Evolutionary conservation across 139 green algal genomes (phyloP), one percentile per base, ranked within the genome.

Genomic region (Choricystis sp.): DNA sequence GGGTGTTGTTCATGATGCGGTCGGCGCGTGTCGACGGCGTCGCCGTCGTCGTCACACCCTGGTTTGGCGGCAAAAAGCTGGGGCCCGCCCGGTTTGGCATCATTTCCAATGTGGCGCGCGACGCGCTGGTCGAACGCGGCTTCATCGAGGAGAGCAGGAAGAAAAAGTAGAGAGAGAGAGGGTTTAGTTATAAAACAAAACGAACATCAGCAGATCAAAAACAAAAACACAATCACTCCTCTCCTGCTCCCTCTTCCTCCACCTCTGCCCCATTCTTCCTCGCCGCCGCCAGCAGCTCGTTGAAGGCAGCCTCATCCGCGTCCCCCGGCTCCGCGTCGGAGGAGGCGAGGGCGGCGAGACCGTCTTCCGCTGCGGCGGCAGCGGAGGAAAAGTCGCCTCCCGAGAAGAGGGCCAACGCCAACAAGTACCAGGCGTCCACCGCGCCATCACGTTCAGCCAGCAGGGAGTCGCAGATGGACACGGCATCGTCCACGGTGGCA

Each of bases 61-160:
- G 88, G 88, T 94, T 83, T 73, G 86, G 86, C 2, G 86, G 84
- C 29, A 67, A 66, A 22, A 72, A 86, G 65, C 57, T 95, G 63
- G 86, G 87, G 0, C 88, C 88, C 1, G 60, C 67, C 1, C 65
- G 88, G 1, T 95, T 95, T 66, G 76, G 68, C 0, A 67, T 82
- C 62, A 95, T 95, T 64, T 94, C 88, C 74, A 94, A 95, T 74
- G 81, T 79, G 0, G 88, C 87, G 0, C 65, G 86, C 20, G 25
- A 72, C n/a, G 64, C 90, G 40, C 74, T 95, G 63, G 80, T 86
- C 20, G 22, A 66, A 1, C 60, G 65, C 20, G 81, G 75, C 20
- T 77, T 60, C 66, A 69, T 79, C 27, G 58, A 66, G 66, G 4
- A 16, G 24, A 49, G 21, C 3, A 30, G 60, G 48, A 74, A 69